A percentile compares a stretch with the other conserved stretches of the same genome.
Evolutionary conservation across 2,329 filamentous ascomycete genomes (phyloP).

Genomic region (Pleoardoris graminearum): DNA sequence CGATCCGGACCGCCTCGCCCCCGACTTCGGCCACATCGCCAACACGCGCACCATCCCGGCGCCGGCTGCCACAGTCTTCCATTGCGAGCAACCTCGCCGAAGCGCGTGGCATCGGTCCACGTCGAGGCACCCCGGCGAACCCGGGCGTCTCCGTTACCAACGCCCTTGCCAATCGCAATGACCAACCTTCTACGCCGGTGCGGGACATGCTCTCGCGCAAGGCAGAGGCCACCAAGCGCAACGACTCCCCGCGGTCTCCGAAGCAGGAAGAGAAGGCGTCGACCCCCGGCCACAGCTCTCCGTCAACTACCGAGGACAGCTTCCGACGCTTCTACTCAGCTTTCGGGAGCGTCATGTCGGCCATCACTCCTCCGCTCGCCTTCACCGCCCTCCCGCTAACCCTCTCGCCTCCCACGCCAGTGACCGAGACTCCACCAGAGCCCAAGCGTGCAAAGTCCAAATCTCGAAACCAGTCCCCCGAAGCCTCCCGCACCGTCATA

Average conservation of each 20-base stretch:
- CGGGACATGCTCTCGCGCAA: slow-evolving; percentile 38
- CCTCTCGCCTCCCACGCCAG: slow-evolving; percentile 29
- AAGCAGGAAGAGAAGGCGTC: slow-evolving; percentile 19
- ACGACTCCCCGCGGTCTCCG: slow-evolving; percentile 11
- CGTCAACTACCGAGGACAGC: slow-evolving; percentile 65
- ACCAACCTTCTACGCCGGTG: slow-evolving; percentile 35
- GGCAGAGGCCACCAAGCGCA: slow-evolving; percentile 23
- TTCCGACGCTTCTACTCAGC: slow-evolving; percentile 92
- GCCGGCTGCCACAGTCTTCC: slow-evolving; percentile 68
- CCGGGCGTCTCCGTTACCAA: slow-evolving; percentile 76
- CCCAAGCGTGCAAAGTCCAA: slow-evolving; percentile 26
- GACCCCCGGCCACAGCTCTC: slow-evolving; percentile 17
- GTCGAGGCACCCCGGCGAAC: slow-evolving; percentile 67
- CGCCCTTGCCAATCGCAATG: slow-evolving; percentile 61
- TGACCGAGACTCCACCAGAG: slow-evolving; percentile 27
- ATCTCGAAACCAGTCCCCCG: slow-evolving; percentile 30
- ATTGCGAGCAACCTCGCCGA: slow-evolving; percentile 88
- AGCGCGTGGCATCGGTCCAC: slow-evolving; percentile 71
- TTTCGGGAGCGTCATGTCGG: slow-evolving; percentile 85
- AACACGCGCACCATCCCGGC: slow-evolving; percentile 41
- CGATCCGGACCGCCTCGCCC: slow-evolving; percentile 33
- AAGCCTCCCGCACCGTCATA: slow-evolving; percentile 38
- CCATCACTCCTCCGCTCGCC: slow-evolving; percentile 84
- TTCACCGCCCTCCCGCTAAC: slow-evolving; percentile 86
- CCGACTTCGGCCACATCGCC: slow-evolving; percentile 44